Base-by-base conservation (phyloP, 2,329 filamentous ascomycete genomes). In the Sporothrix globosa region DNA sequence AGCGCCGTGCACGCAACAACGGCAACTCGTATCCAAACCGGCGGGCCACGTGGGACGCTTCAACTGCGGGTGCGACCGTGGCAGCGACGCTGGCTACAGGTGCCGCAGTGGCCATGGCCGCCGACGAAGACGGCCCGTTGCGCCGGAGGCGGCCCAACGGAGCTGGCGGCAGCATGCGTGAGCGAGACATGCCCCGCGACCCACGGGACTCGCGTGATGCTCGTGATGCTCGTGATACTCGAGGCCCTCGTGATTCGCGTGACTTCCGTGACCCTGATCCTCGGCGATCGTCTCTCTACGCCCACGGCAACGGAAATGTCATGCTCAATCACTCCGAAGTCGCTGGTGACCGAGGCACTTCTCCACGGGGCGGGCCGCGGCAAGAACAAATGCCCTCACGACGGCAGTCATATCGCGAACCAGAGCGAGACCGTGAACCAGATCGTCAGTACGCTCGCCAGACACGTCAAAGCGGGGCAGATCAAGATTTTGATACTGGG, bases 271-370 rank as follows among this genome's bases (percentile, higher is more conserved):
- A 70, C 3, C 19, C 9, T 0, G 53, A 70, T 24, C 41, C 50
- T 6, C 60, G 54, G 4, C 66, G 69, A 9, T 68, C 67, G 2
- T 68, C 67, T 2, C 44, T 71, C 2, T 71, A 69, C 60, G 69
- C 70, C 2, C 70, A 71, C 34, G 67, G 60, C 27, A 71, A 67
- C 44, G 52, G 21, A 13, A 67, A 39, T 9, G 41, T 68, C 19
- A 30, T 53, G n/a, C 50, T 71, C 14, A 48, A 71, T 11, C 27
- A 58, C 13, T n/a, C 48, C n/a, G 44, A 56, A 5, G 34, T 44
- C 3, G 52, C 9, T 21, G 30, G 50, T 3, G 58, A 56, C 58
- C 44, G 44, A 0, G 46, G n/a, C 46, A 13, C 46, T 13, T 56
- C 27, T 4, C 39, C 41, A 4, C 60, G 58, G 6, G 39, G 21